Conservation (phyloP, 164 flowering plant genomes). For the Annona squamosa region DNA sequence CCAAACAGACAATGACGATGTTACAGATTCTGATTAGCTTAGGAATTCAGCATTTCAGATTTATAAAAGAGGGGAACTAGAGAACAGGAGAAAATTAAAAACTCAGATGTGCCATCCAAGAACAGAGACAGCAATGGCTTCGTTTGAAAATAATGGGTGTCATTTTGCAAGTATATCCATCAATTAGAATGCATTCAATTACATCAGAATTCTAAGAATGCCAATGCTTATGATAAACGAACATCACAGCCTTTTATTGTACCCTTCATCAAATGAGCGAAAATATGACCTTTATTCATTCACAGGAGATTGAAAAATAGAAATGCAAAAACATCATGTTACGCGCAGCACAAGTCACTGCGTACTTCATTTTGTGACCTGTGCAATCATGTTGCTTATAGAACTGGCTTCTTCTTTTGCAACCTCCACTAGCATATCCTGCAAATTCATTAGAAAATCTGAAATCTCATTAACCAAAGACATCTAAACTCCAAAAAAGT, state of each 20-base stretch:
- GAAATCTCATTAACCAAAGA: conserved; percentile 17
- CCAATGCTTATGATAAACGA: neutral
- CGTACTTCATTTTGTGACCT: conserved; percentile 73
- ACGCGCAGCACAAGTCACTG: neutral
- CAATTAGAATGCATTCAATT: neutral
- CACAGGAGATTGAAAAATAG: neutral
- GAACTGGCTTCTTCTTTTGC: conserved; percentile 88
- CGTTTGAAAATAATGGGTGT: neutral
- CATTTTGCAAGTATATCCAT: neutral
- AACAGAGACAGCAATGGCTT: too few species aligned
- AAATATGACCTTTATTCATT: neutral
- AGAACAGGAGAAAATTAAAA: too few species aligned
- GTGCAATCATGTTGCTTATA: conserved; percentile 73
- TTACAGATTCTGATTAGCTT: too few species aligned
- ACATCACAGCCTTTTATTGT: neutral
- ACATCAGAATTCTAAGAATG: conserved; percentile 1
- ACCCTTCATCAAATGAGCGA: neutral
- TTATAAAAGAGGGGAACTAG: too few species aligned
- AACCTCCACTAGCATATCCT: conserved; percentile 85
- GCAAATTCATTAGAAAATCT: conserved; percentile 3
- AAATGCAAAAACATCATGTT: neutral
- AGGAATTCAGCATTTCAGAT: too few species aligned
- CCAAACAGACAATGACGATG: too few species aligned
- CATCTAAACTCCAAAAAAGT: neutral
- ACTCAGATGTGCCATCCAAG: too few species aligned